These are phyloP conservation scores for Clonostachys sp. DNA, from an alignment of 2,329 filamentous ascomycete species.

Conservation along the genomic window DNA sequence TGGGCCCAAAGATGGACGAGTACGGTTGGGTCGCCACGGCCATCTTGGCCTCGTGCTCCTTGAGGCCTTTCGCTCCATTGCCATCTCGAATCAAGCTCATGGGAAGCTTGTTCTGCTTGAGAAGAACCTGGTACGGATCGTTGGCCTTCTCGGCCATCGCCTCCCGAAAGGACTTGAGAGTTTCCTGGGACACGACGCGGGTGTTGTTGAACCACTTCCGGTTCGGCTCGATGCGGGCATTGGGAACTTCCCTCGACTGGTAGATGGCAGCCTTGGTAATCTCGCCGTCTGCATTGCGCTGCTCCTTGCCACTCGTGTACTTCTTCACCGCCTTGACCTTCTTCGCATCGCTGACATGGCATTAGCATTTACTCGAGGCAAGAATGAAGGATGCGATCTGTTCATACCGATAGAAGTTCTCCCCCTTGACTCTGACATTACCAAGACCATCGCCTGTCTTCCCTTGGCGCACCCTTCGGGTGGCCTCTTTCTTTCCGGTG, in stretches of 20 bases:
- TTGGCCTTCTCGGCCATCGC: conserved; percentile 87
- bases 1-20: conserved; percentile 85
- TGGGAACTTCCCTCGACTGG: conserved; percentile 77
- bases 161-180: conserved; percentile 79
- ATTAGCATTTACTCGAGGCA: background rate
- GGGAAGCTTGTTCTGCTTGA: conserved; percentile 95
- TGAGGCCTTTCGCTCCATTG: conserved; percentile 74
- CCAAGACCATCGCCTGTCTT: conserved; percentile 81
- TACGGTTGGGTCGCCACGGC: conserved; percentile 85
- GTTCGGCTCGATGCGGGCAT: conserved; percentile 89
- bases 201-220: conserved; percentile 98
- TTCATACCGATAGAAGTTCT: conserved; percentile 92
- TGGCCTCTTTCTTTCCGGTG: conserved; percentile 85
- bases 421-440: conserved; percentile 91
- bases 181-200: conserved; percentile 82
- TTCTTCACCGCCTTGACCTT: conserved; percentile 86
- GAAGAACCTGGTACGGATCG: conserved; percentile 89
- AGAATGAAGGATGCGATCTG: background rate
- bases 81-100: conserved; percentile 89
- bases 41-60: conserved; percentile 93
- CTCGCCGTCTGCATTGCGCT: conserved; percentile 77
- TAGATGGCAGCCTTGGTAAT: conserved; percentile 80
- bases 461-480: conserved; percentile 78
- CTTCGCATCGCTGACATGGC: conserved; percentile 59
- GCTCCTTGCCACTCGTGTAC: conserved; percentile 80